Conservation (phyloP, 1,139 yeast species). For the Arxiozyma telluris region DNA sequence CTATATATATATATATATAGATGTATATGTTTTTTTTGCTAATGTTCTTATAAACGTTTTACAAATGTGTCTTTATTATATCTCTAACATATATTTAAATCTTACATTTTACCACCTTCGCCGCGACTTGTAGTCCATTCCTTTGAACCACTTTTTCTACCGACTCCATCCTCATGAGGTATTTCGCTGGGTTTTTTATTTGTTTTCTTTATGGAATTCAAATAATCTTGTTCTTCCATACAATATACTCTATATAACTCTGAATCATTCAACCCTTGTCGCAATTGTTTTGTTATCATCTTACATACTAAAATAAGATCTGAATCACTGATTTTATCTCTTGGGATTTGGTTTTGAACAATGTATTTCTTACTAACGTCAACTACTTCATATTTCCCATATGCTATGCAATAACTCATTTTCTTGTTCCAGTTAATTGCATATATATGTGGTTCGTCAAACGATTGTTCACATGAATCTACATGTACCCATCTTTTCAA, state of each 20-base stretch:
- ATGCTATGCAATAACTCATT: slow-evolving; percentile 80
- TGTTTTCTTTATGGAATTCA: slow-evolving; percentile 26
- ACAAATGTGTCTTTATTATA: not conserved
- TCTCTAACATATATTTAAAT: not conserved
- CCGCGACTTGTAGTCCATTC: slow-evolving; percentile 74
- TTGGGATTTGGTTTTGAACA: slow-evolving; percentile 42
- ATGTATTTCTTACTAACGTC: slow-evolving; percentile 72
- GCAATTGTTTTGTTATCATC: slow-evolving; percentile 34
- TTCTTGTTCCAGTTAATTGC: slow-evolving; percentile 85
- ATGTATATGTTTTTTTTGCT: not conserved
- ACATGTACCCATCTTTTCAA: slow-evolving; percentile 74
- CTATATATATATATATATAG: not conserved
- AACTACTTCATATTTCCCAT: slow-evolving; percentile 47
- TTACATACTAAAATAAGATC: slow-evolving; percentile 36
- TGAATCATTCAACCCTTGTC: slow-evolving; percentile 31
- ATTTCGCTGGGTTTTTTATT: slow-evolving; percentile 5
- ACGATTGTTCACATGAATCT: slow-evolving; percentile 82
- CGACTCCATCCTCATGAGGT: slow-evolving; percentile 21
- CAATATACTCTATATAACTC: slow-evolving; percentile 30
- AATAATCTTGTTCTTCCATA: slow-evolving; percentile 36
- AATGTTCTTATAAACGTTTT: not conserved
- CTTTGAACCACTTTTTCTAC: slow-evolving; percentile 66
- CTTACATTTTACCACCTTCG: slow-evolving; percentile 47
- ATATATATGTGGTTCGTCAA: slow-evolving; percentile 71
- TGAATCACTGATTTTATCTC: slow-evolving; percentile 38